Conservation (phyloP, 2,329 filamentous ascomycete species). For the Penicillium sp. region DNA sequence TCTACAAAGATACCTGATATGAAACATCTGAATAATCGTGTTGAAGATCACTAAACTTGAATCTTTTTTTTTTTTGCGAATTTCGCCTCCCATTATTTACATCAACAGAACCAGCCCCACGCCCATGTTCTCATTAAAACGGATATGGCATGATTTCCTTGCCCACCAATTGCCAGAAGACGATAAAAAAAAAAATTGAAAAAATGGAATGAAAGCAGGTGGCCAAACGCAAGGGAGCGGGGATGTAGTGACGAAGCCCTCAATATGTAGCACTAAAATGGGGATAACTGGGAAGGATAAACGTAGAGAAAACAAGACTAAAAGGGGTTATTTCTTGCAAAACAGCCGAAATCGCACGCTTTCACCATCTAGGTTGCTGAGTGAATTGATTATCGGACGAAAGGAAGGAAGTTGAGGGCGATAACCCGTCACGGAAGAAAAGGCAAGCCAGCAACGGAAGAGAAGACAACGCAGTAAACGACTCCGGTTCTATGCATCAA, state of each 20-base stretch:
- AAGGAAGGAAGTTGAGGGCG: conserved; percentile 20
- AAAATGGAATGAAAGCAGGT: conserved; percentile 12
- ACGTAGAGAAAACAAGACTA: conserved; percentile 20
- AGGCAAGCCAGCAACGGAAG: conserved; percentile 23
- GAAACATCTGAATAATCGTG: neutral
- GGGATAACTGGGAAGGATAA: conserved; percentile 7
- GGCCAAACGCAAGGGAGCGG: conserved; percentile 17
- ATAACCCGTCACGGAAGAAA: conserved; percentile 18
- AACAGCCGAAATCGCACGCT: conserved; percentile 21
- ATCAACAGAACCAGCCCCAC: conserved; percentile 32
- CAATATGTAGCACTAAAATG: conserved; percentile 10
- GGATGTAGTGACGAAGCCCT: conserved; percentile 12
- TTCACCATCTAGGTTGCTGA: conserved; percentile 37
- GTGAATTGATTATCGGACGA: conserved; percentile 21
- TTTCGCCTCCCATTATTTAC: conserved; percentile 36
- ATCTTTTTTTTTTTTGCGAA: conserved; percentile 17
- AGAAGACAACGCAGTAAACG: conserved; percentile 34
- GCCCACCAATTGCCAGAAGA: conserved; percentile 23
- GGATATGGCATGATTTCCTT: conserved; percentile 31
- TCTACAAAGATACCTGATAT: neutral
- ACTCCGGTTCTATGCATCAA: conserved; percentile 43
- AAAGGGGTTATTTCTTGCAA: conserved; percentile 25
- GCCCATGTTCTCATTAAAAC: conserved; percentile 39
- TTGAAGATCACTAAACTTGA: conserved; percentile 2
- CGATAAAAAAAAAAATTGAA: conserved; percentile 13